Percentiles rank a stretch among this genome's conserved stretches.
phyloP scores from a whole-genome alignment of 208 protist genomes.

The Acanthamoeba lenticulata region DNA sequence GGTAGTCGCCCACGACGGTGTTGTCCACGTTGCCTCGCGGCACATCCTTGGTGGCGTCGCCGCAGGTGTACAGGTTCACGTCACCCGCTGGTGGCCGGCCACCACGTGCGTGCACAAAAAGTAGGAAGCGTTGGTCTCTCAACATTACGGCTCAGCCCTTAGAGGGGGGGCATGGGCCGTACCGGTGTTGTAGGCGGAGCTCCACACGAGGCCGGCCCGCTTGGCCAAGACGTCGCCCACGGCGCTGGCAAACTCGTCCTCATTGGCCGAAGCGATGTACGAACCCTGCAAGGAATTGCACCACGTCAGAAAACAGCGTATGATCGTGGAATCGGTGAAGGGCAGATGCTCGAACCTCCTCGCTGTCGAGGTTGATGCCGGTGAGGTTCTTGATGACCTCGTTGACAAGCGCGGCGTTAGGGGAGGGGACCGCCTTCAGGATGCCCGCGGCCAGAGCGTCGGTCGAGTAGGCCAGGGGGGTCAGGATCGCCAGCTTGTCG shows the following conservation, averaged over 20 bases:
- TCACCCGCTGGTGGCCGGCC: not conserved
- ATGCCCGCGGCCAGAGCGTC: not conserved
- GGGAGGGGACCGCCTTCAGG: too few species aligned
- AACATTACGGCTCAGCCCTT: not conserved
- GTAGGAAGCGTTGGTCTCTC: not conserved
- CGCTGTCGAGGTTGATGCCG: not conserved
- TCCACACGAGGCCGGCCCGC: not conserved
- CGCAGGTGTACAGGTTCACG: slow-evolving; percentile 18
- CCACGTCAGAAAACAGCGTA: not conserved
- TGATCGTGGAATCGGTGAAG: not conserved
- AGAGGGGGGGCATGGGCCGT: not conserved
- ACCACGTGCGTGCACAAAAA: not conserved
- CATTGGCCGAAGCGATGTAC: not conserved
- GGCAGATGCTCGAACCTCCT: not conserved
- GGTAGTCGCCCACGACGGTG: slow-evolving; percentile 3
- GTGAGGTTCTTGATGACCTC: not conserved
- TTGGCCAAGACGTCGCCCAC: not conserved
- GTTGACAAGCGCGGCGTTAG: not conserved
- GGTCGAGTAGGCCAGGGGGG: not conserved
- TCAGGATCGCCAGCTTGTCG: not conserved
- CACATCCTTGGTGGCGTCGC: slow-evolving; percentile 8
- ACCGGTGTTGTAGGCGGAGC: not conserved
- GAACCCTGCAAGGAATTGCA: not conserved
- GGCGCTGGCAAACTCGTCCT: not conserved
- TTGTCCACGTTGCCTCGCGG: slow-evolving; percentile 37